Base-by-base conservation (phyloP, 306 rosid species). In the Casuarina equisetifolia region DNA sequence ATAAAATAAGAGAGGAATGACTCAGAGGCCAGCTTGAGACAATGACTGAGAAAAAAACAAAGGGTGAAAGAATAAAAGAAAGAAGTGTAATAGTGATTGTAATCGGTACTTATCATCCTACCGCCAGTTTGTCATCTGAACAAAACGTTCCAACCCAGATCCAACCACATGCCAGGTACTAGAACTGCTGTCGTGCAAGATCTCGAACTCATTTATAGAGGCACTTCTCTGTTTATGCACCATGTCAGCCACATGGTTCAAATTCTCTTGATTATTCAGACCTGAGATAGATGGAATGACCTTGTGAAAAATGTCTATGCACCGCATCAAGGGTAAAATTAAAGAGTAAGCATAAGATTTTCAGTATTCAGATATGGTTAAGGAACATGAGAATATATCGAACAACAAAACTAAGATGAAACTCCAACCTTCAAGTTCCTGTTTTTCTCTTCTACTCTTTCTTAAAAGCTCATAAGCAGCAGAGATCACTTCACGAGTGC, bases 101-200 rank as follows among this genome's bases (percentile, higher is more conserved):
- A 11, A 49, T 66, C 59, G 77, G 61, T 82, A 73, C 67, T 80
- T 25, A 68, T 72, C 70, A 82, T 88, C 90, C 61, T 73, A 92
- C 99, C 96, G 82, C 96, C 97, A 95, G 87, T 92, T 92, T 82
- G 94, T 95, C 99, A 92, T 95, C 87, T 91, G 99, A 74, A 89
- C 89, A 87, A 95, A 95, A n/a, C 97, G 92, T 74, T 91, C 90
- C 82, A 95, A 82, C 61, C 97, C 97, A 81, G 97, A 57, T 80
- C 99, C 99, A 74, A 87, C 85, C 39, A 95, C 91, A 71, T 78
- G 90, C 99, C 99, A 95, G 54, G 74, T 61, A 66, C 84, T 85
- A 74, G 96, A 82, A 69, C 54, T 51, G 9, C 80, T 85, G 43
- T 95, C 97, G 52, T 77, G 91, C 80, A 82, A 71, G 82, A 95